Evolutionary conservation across 2,329 filamentous ascomycete species (phyloP).

Genomic region (Aspergillus aculeatus): DNA sequence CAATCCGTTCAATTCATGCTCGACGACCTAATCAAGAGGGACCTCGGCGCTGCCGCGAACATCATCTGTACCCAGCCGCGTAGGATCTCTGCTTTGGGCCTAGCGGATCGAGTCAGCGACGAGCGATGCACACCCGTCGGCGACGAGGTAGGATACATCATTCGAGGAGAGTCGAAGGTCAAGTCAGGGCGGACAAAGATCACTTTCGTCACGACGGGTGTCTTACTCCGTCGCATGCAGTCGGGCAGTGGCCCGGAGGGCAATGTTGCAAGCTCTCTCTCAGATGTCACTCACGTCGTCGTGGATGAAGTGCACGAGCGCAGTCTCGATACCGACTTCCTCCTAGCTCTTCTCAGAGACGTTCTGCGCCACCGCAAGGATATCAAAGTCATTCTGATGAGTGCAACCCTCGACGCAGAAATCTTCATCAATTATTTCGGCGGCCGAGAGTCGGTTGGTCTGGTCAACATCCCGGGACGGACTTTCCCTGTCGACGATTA

Average conservation of each 20-base stretch:
- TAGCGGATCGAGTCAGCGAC: constrained; percentile 91
- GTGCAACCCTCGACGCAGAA: constrained; percentile 85
- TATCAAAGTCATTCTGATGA: constrained; percentile 92
- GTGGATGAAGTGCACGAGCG: constrained; percentile 97
- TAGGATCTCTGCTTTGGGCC: constrained; percentile 86
- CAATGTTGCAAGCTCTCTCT: constrained; percentile 76
- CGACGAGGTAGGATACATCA: constrained; percentile 85
- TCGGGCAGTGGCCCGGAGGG: constrained; percentile 77
- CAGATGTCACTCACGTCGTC: constrained; percentile 89
- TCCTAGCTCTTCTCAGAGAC: constrained; percentile 82
- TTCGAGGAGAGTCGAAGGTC: constrained; percentile 82
- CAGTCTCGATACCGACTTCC: constrained; percentile 90
- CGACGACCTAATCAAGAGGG: constrained; percentile 78
- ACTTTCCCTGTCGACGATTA: constrained; percentile 88
- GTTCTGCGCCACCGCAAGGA: constrained; percentile 72
- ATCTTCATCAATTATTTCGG: constrained; percentile 84
- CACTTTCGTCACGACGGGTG: constrained; percentile 93
- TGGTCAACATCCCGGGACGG: constrained; percentile 81
- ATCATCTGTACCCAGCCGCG: constrained; percentile 96
- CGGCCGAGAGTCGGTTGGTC: constrained; percentile 67
- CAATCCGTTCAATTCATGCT: constrained; percentile 95
- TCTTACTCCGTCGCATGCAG: constrained; percentile 85
- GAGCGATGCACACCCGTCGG: constrained; percentile 81
- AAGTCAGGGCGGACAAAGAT: constrained; percentile 74
- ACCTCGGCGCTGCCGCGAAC: constrained; percentile 74